Conservation (phyloP, 2,329 filamentous ascomycete species). For the Colletotrichum tofieldiae region DNA sequence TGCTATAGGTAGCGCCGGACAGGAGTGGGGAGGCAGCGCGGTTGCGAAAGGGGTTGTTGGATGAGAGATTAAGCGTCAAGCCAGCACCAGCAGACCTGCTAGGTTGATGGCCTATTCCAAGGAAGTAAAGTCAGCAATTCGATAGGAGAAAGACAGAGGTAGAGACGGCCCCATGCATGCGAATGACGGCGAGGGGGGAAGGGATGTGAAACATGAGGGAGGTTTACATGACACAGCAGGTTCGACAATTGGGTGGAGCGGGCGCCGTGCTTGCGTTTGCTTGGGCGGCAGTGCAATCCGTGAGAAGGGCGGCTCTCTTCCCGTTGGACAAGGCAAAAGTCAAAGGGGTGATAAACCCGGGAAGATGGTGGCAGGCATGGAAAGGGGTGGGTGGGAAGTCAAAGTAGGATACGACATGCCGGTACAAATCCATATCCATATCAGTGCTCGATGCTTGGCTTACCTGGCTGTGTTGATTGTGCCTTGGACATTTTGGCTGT, state of each 20-base stretch:
- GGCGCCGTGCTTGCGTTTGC: constrained; percentile 41
- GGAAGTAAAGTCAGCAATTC: constrained; percentile 41
- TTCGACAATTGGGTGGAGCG: constrained; percentile 58
- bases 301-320: constrained; percentile 42
- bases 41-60: constrained; percentile 88
- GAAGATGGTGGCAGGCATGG: constrained; percentile 43
- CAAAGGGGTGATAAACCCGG: constrained; percentile 39
- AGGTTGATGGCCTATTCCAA: constrained; percentile 56
- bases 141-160: constrained; percentile 41
- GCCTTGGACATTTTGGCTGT: constrained; percentile 43
- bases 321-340: constrained; percentile 42
- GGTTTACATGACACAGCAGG: constrained; percentile 62
- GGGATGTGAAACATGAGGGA: constrained; percentile 63
- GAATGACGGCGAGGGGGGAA: constrained; percentile 60
- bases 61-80: constrained; percentile 79
- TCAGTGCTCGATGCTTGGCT: constrained; percentile 40
- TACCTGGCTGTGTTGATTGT: constrained; percentile 46
- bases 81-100: constrained; percentile 62
- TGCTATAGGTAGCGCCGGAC: constrained; percentile 51
- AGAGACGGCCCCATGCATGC: constrained; percentile 56
- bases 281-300: constrained; percentile 41
- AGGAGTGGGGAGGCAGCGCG: constrained; percentile 73
- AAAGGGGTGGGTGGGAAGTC: constrained; percentile 41
- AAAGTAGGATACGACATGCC: constrained; percentile 17
- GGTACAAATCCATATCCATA: constrained; percentile 32